phyloP scores from a whole-genome alignment of 768 basidiomycete species.

The Porphyrellus cyaneotinctus region DNA sequence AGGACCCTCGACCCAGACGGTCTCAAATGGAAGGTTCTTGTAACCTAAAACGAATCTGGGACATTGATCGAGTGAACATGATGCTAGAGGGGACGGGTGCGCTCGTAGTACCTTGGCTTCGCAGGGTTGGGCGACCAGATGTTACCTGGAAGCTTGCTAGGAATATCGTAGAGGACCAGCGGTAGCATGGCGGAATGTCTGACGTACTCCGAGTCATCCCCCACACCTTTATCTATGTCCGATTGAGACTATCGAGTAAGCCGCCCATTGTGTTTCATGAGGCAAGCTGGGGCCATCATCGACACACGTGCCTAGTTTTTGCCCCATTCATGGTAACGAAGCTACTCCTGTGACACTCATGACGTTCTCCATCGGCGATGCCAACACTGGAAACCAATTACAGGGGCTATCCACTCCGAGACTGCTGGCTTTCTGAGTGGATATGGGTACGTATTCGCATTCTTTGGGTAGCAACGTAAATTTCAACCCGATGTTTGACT shows the following conservation, averaged over 20 bases:
- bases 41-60: conserved; percentile 30
- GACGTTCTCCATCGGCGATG: no score
- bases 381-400: no score
- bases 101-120: conserved; percentile 34
- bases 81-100: not conserved
- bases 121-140: conserved; percentile 37
- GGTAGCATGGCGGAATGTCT: conserved; percentile 18
- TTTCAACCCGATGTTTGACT: no score
- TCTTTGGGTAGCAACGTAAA: no score
- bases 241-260: not conserved
- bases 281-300: no score
- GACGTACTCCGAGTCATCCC: not conserved
- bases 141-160: conserved; percentile 28
- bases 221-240: not conserved
- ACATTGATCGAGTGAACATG: not conserved
- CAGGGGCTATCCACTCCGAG: no score
- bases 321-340: no score
- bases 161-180: conserved; percentile 36
- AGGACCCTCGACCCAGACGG: conserved; percentile 33
- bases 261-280: not conserved
- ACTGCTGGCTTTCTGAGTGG: no score
- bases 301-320: no score
- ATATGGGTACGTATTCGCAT: no score
- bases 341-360: no score
- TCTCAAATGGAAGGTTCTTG: conserved; percentile 33